phyloP scores from a whole-genome alignment of 176 grass and related monocot species.

The Aegilops speltoides region DNA sequence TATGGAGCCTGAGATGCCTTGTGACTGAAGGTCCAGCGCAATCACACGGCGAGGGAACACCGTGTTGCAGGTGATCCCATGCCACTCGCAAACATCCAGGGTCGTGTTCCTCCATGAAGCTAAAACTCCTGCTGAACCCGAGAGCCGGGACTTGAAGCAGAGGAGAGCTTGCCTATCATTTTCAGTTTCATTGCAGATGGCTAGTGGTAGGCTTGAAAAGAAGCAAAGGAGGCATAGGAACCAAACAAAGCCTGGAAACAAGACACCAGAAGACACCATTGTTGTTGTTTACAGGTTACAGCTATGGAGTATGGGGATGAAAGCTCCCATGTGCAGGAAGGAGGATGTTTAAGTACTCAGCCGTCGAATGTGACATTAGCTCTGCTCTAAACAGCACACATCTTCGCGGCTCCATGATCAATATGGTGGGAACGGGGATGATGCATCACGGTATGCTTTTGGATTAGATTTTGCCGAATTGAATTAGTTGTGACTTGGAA shows the following conservation, averaged over 20 bases:
- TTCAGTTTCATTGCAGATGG: background rate
- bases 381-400: background rate
- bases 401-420: too few relatives aligned
- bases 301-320: background rate
- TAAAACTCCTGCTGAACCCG: background rate
- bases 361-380: background rate
- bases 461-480: background rate
- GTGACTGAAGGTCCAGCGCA: constrained; percentile 25
- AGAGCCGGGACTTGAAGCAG: constrained; percentile 41
- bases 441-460: background rate
- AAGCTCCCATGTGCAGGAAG: background rate
- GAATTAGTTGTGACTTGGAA: background rate
- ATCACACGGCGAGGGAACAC: background rate
- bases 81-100: constrained; percentile 33
- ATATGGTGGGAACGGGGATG: background rate
- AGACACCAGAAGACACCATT: background rate
- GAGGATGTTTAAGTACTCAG: background rate
- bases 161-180: constrained; percentile 36
- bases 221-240: background rate
- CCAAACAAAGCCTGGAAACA: background rate
- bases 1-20: constrained; percentile 29
- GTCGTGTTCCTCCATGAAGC: constrained; percentile 40
- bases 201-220: background rate
- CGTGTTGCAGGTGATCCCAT: constrained; percentile 28
- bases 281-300: background rate